A percentile compares a stretch with the other conserved stretches of the same genome.
These are phyloP conservation scores for Stagonosporopsis tanaceti DNA, from an alignment of 2,329 filamentous ascomycete species.

Conservation along the genomic window DNA sequence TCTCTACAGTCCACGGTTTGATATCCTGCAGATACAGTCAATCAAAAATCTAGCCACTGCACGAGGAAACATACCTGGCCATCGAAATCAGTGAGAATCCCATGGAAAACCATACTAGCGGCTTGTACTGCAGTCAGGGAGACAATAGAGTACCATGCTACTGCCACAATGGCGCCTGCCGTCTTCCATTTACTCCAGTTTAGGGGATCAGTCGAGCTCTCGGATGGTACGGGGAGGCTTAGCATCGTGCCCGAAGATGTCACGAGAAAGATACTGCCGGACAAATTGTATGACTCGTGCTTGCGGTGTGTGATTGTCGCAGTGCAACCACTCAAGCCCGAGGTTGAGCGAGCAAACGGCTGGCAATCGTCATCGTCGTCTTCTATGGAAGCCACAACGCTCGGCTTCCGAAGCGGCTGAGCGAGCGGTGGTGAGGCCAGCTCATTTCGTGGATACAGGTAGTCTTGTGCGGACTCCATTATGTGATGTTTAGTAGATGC, in stretches of 20 bases:
- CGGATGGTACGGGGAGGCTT: conserved; percentile 36
- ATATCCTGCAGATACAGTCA: conserved; percentile 24
- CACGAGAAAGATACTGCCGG: conserved; percentile 38
- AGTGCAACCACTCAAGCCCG: not conserved
- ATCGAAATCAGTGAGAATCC: conserved; percentile 24
- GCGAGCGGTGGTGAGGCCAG: conserved; percentile 24
- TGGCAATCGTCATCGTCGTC: not conserved
- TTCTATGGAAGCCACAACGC: conserved; percentile 14
- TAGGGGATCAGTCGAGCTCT: conserved; percentile 35
- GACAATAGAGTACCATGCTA: conserved; percentile 25
- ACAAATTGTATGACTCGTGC: conserved; percentile 36
- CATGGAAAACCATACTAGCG: conserved; percentile 24
- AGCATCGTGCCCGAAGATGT: conserved; percentile 32
- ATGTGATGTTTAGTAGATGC: not conserved
- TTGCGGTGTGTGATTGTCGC: conserved; percentile 17
- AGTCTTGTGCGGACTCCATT: conserved; percentile 9
- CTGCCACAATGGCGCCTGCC: conserved; percentile 26
- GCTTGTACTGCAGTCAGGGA: conserved; percentile 32
- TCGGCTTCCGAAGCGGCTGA: conserved; percentile 24
- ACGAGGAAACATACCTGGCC: conserved; percentile 18
- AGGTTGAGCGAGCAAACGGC: not conserved
- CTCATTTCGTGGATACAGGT: conserved; percentile 26
- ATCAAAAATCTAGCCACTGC: not conserved
- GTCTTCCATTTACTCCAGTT: conserved; percentile 36
- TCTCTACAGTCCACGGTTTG: conserved; percentile 35